Conservation (phyloP, 495 filamentous ascomycete species). For the Penicillium canariense region DNA sequence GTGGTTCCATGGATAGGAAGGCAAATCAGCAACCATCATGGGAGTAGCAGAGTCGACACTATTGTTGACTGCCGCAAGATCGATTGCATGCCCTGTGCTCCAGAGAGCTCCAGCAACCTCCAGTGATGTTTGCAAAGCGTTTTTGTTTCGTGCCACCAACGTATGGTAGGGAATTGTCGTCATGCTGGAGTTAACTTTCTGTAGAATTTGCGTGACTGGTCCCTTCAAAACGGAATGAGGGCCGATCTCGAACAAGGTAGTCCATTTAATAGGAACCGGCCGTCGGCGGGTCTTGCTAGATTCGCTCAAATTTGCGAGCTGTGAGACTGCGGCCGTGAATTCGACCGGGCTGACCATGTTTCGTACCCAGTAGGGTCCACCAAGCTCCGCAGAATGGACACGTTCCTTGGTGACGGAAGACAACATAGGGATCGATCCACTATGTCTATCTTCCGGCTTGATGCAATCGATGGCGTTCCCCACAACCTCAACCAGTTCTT, state of each 20-base stretch:
- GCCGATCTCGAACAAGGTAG: conserved; percentile 50
- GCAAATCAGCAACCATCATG: conserved; percentile 36
- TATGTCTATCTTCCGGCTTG: conserved; percentile 13
- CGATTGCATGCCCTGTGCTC: conserved; percentile 25
- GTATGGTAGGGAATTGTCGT: conserved; percentile 33
- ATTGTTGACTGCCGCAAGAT: conserved; percentile 24
- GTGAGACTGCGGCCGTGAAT: conserved; percentile 36
- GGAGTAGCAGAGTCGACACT: conserved; percentile 11
- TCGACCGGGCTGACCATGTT: conserved; percentile 45
- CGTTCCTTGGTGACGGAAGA: conserved; percentile 35
- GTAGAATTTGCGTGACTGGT: conserved; percentile 57
- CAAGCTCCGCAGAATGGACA: conserved; percentile 20
- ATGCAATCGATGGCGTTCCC: conserved; percentile 20
- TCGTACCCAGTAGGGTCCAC: conserved; percentile 38
- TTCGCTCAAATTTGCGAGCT: conserved; percentile 17
- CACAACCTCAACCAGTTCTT: conserved; percentile 18
- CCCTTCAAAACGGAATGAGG: conserved; percentile 59
- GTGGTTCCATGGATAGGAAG: conserved; percentile 48
- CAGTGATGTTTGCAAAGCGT: conserved; percentile 32
- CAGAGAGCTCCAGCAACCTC: conserved; percentile 39
- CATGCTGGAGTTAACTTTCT: conserved; percentile 25
- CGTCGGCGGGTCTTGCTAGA: conserved; percentile 23
- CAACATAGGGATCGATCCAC: conserved; percentile 29
- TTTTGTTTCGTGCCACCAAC: conserved; percentile 30
- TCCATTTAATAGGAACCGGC: conserved; percentile 17